Evolutionary conservation across 202 grass and related monocot species (phyloP), one percentile per base, ranked within the genome.

Genomic region (Digitaria exilis): DNA sequence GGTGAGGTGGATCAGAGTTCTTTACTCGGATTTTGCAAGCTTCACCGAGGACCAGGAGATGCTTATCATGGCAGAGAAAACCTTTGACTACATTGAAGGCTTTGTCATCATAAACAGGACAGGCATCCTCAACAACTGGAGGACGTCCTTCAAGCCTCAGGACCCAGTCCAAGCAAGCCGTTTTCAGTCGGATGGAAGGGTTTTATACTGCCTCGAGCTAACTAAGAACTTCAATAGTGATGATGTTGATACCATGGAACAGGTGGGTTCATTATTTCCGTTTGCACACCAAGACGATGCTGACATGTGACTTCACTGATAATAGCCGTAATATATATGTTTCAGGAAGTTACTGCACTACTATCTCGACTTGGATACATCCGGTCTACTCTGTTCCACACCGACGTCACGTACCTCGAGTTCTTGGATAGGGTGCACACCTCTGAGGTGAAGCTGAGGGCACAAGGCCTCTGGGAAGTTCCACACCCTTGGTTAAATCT

Each of bases 401-500:
- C 93, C 14, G 89, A 96, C 63, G 87, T 99, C 34, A 85, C 89
- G 1, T 99, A 96, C 84, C 62, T 94, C 43, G 96, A 96, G 70
- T 99, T 99, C 87, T 84, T 99, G 64, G 91, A 99, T 63, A 71
- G 96, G 77, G 96, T 99, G 78, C 89, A 99, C 82, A 85, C 87
- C 68, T 92, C 91, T 15, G 96, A 99, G 71, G 18, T 89, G 59
- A 88, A 96, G 71, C 81, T 99, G 77, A 88, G 89, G 84, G 87
- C 93, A 50, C 83, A 92, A 83, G 96, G 96, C 61, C 83, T 94
- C 49, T 99, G 96, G 96, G 96, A 99, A 48, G 80, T 99, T 25
- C 96, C 96, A 68, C 96, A 99, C 83, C 96, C 96, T 25, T 99
- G 96, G 96, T 71, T 99, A 18, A 99, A 99, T 76, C 93, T 99